phyloP scores from a whole-genome alignment of 2,329 filamentous ascomycete species.

The Fusarium drepaniforme region DNA sequence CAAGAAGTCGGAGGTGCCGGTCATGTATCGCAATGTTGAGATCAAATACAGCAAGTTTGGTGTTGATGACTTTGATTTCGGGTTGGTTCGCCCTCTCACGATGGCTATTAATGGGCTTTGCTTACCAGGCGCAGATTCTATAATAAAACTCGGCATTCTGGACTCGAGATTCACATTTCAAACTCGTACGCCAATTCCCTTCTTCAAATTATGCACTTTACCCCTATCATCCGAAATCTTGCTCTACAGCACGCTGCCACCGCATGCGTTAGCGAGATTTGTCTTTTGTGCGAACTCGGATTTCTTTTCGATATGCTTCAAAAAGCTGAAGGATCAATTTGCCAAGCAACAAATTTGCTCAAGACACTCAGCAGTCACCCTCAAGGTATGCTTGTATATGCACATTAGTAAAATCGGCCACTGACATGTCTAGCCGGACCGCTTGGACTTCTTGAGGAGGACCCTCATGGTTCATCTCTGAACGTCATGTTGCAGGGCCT shows the following conservation, averaged over 20 bases:
- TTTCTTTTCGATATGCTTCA: constrained; percentile 98
- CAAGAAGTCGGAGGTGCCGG: constrained; percentile 83
- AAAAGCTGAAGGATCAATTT: constrained; percentile 93
- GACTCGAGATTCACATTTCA: constrained; percentile 93
- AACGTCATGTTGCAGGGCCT: constrained; percentile 88
- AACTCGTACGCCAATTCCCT: constrained; percentile 97
- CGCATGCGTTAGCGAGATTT: constrained; percentile 84
- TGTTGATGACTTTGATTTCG: constrained; percentile 99
- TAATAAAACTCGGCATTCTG: constrained; percentile 92
- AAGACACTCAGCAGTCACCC: constrained; percentile 89
- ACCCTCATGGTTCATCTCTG: constrained; percentile 77
- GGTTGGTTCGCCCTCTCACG: constrained; percentile 63
- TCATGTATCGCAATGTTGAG: constrained; percentile 93
- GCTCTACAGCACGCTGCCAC: constrained; percentile 91
- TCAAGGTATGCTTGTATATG: constrained; percentile 65
- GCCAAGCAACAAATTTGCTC: constrained; percentile 94
- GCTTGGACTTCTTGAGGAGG: constrained; percentile 87
- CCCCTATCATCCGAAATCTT: constrained; percentile 87
- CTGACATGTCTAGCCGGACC: constrained; percentile 68
- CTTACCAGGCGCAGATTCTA: constrained; percentile 74
- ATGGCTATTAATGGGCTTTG: neutral
- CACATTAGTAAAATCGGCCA: neutral
- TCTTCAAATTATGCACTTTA: constrained; percentile 92
- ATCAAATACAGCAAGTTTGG: constrained; percentile 99
- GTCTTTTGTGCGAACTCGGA: constrained; percentile 92